A percentile compares a stretch with the other conserved stretches of the same genome.
phyloP scores from a whole-genome alignment of 805 yeast genomes.

The Spencermartinsiella europaea region DNA sequence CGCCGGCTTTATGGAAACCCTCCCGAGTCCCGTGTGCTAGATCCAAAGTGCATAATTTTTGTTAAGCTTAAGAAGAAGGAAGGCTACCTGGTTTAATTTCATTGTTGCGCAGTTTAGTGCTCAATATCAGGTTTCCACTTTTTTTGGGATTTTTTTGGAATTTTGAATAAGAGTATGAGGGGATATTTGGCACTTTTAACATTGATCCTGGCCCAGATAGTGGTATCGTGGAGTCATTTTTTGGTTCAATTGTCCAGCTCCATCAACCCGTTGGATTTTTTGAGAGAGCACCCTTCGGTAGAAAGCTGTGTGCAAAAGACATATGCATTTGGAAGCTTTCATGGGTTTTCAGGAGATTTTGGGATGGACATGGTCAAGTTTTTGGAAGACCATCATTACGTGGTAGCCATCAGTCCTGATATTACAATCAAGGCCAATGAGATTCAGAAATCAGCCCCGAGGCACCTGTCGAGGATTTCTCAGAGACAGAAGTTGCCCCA shows the following conservation, averaged over 20 bases:
- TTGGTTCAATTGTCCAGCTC: slow-evolving; percentile 25
- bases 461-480: slow-evolving; percentile 36
- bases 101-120: too few relatives aligned
- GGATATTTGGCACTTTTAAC: too few relatives aligned
- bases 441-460: slow-evolving; percentile 47
- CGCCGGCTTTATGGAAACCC: too few relatives aligned
- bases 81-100: too few relatives aligned
- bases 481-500: slow-evolving; percentile 23
- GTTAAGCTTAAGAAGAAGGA: too few relatives aligned
- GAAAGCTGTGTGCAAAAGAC: slow-evolving; percentile 43
- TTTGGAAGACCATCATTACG: slow-evolving; percentile 32
- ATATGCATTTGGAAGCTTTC: slow-evolving; percentile 64
- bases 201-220: too few relatives aligned
- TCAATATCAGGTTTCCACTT: too few relatives aligned
- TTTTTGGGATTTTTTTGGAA: too few relatives aligned
- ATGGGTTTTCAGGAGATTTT: slow-evolving; percentile 64
- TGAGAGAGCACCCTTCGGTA: slow-evolving; percentile 40
- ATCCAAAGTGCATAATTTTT: too few relatives aligned
- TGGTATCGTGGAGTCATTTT: slow-evolving; percentile 15
- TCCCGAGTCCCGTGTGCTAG: too few relatives aligned
- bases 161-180: too few relatives aligned
- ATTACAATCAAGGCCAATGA: slow-evolving; percentile 52
- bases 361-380: slow-evolving; percentile 41
- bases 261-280: slow-evolving; percentile 19
- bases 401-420: slow-evolving; percentile 68